phyloP scores from a whole-genome alignment of 345 rosid genomes.

The Bretschneidera sinensis region DNA sequence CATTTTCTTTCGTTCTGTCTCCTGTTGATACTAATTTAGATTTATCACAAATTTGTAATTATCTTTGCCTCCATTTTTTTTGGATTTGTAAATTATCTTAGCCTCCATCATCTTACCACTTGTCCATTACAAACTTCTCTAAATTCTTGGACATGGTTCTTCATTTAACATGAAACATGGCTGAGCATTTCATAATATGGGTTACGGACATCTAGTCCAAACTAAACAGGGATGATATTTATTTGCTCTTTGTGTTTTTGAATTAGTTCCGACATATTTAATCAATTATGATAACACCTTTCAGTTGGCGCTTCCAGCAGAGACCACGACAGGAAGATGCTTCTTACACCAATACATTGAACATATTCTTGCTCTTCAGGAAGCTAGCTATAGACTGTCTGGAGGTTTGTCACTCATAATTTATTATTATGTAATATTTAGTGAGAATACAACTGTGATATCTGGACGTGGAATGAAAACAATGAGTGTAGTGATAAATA shows the following conservation, averaged over 20 bases:
- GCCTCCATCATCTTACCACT: neutral
- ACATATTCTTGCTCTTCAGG: slow-evolving; percentile 81
- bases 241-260: neutral
- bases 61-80: no score
- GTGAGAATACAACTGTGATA: neutral
- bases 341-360: slow-evolving; percentile 85
- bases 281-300: slow-evolving; percentile 14
- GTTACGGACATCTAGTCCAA: no score
- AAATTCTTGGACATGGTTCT: no score
- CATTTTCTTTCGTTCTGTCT: neutral
- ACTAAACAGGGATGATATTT: no score
- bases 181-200: no score
- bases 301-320: slow-evolving; percentile 92
- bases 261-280: slow-evolving; percentile 5
- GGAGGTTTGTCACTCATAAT: slow-evolving; percentile 42
- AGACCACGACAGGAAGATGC: slow-evolving; percentile 82
- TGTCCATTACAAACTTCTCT: neutral
- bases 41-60: no score
- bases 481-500: neutral
- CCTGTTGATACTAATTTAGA: neutral
- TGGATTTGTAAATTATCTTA: neutral
- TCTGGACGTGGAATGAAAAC: neutral
- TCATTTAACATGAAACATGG: no score
- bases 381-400: slow-evolving; percentile 56
- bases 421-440: neutral